A percentile compares a stretch with the other conserved stretches of the same genome.
Conservation (phyloP, 2,329 filamentous ascomycete genomes). For the Exophiala phaeomuriformis region DNA sequence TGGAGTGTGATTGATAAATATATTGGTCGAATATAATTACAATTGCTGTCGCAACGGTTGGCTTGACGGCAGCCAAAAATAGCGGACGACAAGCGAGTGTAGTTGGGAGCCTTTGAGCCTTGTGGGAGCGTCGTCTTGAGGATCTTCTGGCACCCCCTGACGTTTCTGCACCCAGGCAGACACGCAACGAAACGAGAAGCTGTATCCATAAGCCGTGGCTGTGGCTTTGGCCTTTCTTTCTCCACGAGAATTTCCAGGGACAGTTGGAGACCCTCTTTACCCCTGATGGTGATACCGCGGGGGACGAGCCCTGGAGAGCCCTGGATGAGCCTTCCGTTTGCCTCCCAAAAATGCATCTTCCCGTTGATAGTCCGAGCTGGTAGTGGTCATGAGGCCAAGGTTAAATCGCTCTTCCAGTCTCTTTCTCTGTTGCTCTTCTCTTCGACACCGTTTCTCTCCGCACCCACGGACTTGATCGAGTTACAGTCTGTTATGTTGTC, state of each 20-base stretch:
- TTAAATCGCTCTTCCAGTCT: no score
- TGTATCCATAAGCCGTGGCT: not conserved
- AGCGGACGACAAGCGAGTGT: not conserved
- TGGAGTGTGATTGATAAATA: no score
- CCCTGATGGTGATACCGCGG: not conserved
- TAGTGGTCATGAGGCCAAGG: no score
- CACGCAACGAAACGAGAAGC: not conserved
- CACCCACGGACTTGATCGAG: no score
- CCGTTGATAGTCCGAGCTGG: no score
- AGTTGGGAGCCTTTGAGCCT: not conserved
- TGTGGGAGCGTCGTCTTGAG: not conserved
- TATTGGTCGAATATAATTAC: no score
- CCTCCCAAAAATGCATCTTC: no score
- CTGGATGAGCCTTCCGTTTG: no score
- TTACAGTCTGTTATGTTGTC: no score
- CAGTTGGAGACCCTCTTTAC: not conserved
- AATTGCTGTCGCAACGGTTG: not conserved
- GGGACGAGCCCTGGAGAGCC: not conserved
- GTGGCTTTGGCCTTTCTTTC: not conserved
- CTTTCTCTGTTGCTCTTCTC: no score
- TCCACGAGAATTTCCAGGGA: not conserved
- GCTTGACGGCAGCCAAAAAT: constrained; percentile 7
- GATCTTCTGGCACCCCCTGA: no score
- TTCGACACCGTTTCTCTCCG: no score
- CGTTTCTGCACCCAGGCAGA: not conserved